These are phyloP conservation scores for Rosa persica DNA, from an alignment of 306 rosid genomes.

Conservation along the genomic window DNA sequence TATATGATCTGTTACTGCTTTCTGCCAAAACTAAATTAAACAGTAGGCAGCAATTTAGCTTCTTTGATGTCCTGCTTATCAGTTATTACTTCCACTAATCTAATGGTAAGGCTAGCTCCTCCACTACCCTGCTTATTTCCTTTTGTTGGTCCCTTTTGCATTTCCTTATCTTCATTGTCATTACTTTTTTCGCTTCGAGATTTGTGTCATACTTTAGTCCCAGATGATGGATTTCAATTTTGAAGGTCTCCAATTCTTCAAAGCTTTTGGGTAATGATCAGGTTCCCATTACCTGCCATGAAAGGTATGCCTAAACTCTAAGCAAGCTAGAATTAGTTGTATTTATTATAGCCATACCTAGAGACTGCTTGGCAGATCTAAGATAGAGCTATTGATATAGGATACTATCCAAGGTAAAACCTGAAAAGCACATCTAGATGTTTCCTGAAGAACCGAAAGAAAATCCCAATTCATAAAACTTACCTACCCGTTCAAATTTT, in stretches of 20 bases:
- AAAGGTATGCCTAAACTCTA: constrained; percentile 4
- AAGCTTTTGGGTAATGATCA: constrained; percentile 13
- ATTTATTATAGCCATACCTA: constrained; percentile 5
- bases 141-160: neutral
- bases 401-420: neutral
- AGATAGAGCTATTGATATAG: neutral
- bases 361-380: neutral
- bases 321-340: constrained; percentile 7
- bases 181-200: neutral
- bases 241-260: neutral
- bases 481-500: neutral
- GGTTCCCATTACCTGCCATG: constrained; percentile 10
- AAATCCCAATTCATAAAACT: neutral
- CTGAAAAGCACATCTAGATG: constrained; percentile 6
- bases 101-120: neutral
- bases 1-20: neutral
- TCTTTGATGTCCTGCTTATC: neutral
- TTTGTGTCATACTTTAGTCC: constrained; percentile 11
- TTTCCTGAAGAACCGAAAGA: neutral
- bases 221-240: neutral
- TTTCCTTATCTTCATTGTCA: constrained; percentile 2
- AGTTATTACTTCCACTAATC: neutral
- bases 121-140: neutral
- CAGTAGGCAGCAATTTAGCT: neutral
- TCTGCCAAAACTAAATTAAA: neutral